These are phyloP conservation scores for Cercophora sp. DNA, from an alignment of 495 filamentous ascomycete genomes.

Conservation along the genomic window DNA sequence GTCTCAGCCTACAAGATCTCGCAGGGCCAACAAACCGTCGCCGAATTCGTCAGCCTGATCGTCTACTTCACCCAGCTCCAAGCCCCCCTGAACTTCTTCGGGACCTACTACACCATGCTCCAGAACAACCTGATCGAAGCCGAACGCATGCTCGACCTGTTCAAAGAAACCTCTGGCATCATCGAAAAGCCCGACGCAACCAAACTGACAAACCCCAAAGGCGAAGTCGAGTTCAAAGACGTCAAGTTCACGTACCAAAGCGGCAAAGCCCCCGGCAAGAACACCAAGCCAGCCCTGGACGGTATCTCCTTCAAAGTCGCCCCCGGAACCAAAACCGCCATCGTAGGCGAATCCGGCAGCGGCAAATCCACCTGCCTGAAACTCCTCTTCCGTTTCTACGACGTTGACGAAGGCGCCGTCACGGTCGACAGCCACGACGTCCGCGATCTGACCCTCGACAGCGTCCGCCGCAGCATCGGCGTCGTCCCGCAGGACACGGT, in stretches of 20 bases:
- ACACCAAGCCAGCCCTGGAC: conserved; percentile 77
- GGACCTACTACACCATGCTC: conserved; percentile 89
- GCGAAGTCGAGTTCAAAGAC: conserved; percentile 74
- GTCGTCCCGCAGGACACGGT: conserved; percentile 94
- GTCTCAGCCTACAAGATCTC: conserved; percentile 85
- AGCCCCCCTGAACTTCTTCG: conserved; percentile 92
- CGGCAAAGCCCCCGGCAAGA: conserved; percentile 31
- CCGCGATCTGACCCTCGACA: conserved; percentile 77
- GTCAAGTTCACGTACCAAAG: conserved; percentile 77
- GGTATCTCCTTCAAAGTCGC: conserved; percentile 72
- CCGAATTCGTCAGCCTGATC: conserved; percentile 74
- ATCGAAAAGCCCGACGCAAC: conserved; percentile 53
- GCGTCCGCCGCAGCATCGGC: conserved; percentile 75
- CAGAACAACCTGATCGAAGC: conserved; percentile 92
- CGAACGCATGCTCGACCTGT: conserved; percentile 85
- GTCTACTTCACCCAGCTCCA: conserved; percentile 92
- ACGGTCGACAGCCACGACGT: conserved; percentile 78
- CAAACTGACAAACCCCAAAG: conserved; percentile 61
- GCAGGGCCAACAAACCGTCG: conserved; percentile 62
- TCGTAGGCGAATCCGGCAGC: conserved; percentile 91
- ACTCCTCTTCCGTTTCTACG: conserved; percentile 89
- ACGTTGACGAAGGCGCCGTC: conserved; percentile 68
- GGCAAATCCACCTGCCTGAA: conserved; percentile 94
- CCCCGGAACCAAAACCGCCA: conserved; percentile 84
- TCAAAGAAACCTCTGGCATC: conserved; percentile 84